These are phyloP conservation scores for Venturia aucupariae DNA, from an alignment of 2,329 filamentous ascomycete genomes.

Conservation along the genomic window DNA sequence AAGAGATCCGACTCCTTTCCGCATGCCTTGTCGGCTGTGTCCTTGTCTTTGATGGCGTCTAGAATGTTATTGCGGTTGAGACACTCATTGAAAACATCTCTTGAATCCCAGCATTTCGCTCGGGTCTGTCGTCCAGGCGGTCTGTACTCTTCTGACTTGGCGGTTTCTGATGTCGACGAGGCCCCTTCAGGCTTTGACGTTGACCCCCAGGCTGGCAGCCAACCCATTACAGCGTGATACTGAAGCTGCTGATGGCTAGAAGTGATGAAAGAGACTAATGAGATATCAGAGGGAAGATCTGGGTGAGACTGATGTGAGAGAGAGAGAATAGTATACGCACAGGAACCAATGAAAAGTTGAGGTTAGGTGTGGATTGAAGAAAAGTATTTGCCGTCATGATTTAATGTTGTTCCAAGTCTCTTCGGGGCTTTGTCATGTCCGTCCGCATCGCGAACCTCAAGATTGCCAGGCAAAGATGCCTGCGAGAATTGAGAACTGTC, in stretches of 20 bases:
- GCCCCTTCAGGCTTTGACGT: conserved; percentile 1
- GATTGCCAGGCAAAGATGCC: background rate
- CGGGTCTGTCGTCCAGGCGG: conserved; percentile 81
- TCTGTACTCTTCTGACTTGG: conserved; percentile 52
- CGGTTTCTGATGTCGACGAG: background rate
- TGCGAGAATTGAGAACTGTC: background rate
- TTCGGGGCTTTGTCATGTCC: background rate
- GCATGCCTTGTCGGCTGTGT: conserved; percentile 44
- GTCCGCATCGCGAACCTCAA: background rate
- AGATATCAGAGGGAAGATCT: background rate
- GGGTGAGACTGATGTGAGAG: background rate
- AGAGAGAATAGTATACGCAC: background rate
- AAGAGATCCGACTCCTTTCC: conserved; percentile 55
- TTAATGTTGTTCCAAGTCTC: background rate
- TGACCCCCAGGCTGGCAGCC: conserved; percentile 10
- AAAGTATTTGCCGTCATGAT: background rate
- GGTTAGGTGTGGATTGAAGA: background rate
- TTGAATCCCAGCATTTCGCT: conserved; percentile 76
- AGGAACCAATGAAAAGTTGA: background rate
- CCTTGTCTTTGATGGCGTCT: conserved; percentile 55
- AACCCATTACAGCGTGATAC: conserved; percentile 8
- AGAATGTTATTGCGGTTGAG: conserved; percentile 74
- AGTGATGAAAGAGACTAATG: background rate
- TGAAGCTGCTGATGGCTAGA: background rate
- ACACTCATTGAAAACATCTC: conserved; percentile 82